Evolutionary conservation across 2,329 filamentous ascomycete genomes (phyloP).

Genomic region (Aspergillus neotritici): DNA sequence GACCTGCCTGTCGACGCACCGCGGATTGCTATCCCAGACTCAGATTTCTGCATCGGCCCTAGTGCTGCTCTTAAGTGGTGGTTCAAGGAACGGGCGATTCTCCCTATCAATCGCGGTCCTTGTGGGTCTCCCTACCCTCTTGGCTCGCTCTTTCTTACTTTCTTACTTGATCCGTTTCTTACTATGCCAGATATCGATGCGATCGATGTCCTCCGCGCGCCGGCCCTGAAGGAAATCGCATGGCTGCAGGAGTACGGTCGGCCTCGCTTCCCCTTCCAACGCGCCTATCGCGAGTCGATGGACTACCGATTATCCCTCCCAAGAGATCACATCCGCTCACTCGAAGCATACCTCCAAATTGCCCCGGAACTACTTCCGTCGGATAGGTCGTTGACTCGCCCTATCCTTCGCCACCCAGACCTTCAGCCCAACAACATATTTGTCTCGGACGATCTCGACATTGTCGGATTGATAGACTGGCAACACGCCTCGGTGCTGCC

Average conservation of each 20-base stretch:
- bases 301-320: not conserved
- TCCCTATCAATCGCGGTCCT: not conserved
- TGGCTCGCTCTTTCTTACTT: not conserved
- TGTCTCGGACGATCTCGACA: slow-evolving; percentile 20
- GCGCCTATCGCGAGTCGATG: slow-evolving; percentile 2
- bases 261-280: slow-evolving; percentile 1
- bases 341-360: slow-evolving; percentile 3
- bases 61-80: not conserved
- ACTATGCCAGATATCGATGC: not conserved
- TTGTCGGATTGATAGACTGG: slow-evolving; percentile 38
- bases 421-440: slow-evolving; percentile 12
- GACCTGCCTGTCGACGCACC: slow-evolving; percentile 2
- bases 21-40: not conserved
- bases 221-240: slow-evolving; percentile 1
- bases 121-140: not conserved
- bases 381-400: not conserved
- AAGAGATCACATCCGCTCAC: slow-evolving; percentile 1
- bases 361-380: not conserved
- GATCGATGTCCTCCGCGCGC: slow-evolving; percentile 1
- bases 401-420: slow-evolving; percentile 2
- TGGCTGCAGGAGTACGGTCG: slow-evolving; percentile 1
- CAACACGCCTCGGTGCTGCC: slow-evolving; percentile 32
- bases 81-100: not conserved
- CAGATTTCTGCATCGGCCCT: slow-evolving; percentile 1
- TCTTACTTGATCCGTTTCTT: too few species aligned